Evolutionary conservation across 2,329 filamentous ascomycete species (phyloP).

Genomic region (Bretziella fagacearum): DNA sequence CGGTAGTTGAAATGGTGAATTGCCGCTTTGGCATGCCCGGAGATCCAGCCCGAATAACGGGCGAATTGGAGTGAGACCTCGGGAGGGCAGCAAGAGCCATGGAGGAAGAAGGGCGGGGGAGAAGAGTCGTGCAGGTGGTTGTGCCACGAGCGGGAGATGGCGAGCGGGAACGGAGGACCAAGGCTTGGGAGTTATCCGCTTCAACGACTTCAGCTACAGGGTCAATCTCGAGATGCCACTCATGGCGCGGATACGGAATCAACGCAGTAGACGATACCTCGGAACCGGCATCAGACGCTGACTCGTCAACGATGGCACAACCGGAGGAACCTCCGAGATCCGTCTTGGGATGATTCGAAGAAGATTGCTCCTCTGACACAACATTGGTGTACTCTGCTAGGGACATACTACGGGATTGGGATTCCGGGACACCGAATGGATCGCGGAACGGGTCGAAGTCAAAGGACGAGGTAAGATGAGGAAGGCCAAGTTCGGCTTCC

Average conservation of each 20-base stretch:
- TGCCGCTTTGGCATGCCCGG: constrained; percentile 15
- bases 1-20: constrained; percentile 16
- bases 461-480: background rate
- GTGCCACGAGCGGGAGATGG: background rate
- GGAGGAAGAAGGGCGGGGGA: background rate
- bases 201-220: background rate
- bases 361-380: constrained; percentile 6
- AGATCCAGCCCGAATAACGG: background rate
- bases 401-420: too few relatives aligned
- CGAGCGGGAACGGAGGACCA: background rate
- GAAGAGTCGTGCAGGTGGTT: background rate
- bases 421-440: too few relatives aligned
- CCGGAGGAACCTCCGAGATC: background rate
- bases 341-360: background rate
- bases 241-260: constrained; percentile 4
- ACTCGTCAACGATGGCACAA: constrained; percentile 11
- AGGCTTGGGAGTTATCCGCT: background rate
- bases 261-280: constrained; percentile 12
- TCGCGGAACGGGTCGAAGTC: background rate
- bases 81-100: background rate
- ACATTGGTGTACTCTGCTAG: constrained; percentile 4
- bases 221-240: background rate
- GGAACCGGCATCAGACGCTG: constrained; percentile 9
- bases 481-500: background rate
- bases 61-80: background rate